Evolutionary conservation across 768 basidiomycete species (phyloP).

Genomic region (Lactarius sp.): DNA sequence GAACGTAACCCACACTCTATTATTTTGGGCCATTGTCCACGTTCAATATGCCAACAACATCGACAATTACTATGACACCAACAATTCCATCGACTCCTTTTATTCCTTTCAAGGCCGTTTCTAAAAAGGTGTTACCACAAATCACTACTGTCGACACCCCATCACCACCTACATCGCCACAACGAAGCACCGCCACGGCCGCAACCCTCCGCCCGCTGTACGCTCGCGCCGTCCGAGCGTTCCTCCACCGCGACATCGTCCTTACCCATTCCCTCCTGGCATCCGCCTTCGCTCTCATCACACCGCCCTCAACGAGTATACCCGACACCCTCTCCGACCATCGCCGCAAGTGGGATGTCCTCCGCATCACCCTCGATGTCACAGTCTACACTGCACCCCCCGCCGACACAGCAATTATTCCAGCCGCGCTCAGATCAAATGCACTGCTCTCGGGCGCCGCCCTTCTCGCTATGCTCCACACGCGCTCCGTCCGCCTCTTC

Average conservation of each 20-base stretch:
- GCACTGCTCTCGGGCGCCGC: constrained; percentile 55
- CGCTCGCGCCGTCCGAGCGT: constrained; percentile 71
- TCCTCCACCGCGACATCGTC: constrained; percentile 67
- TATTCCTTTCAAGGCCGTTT: constrained; percentile 12
- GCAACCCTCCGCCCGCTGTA: constrained; percentile 67
- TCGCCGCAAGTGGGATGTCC: constrained; percentile 82
- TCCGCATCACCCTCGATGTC: constrained; percentile 77
- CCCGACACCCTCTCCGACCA: constrained; percentile 42
- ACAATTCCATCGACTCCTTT: background rate
- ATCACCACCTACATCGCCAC: constrained; percentile 10
- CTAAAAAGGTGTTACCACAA: background rate
- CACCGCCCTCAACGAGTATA: constrained; percentile 35
- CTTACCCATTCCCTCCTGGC: constrained; percentile 60
- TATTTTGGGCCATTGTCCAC: too few relatives aligned
- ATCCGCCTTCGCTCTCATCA: constrained; percentile 61
- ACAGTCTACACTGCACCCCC: constrained; percentile 60
- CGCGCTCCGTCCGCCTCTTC: constrained; percentile 64
- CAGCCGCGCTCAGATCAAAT: constrained; percentile 47
- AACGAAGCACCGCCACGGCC: constrained; percentile 35
- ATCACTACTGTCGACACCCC: background rate
- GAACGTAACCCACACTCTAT: too few relatives aligned
- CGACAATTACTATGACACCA: constrained; percentile 18
- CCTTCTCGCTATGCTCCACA: constrained; percentile 51
- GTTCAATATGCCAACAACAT: constrained; percentile 18
- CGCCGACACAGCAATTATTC: constrained; percentile 40